These are phyloP conservation scores for Hysterium pulicare DNA, from an alignment of 2,329 filamentous ascomycete genomes.

Conservation along the genomic window DNA sequence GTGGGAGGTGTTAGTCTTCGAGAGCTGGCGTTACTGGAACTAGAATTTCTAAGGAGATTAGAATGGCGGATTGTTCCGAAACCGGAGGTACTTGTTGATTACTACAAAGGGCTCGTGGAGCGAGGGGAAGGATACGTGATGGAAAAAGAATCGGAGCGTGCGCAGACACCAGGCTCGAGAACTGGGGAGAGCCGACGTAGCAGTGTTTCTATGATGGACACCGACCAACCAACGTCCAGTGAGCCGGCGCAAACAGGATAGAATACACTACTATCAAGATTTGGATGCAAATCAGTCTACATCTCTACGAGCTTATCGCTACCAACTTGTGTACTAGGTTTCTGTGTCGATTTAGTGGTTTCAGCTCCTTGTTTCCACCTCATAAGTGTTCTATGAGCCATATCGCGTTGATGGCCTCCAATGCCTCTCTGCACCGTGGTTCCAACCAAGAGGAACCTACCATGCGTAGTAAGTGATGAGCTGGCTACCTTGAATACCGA, in stretches of 20 bases:
- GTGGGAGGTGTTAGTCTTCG: constrained; percentile 89
- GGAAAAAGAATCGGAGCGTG: constrained; percentile 23
- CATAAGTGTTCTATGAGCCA: not conserved
- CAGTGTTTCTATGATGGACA: not conserved
- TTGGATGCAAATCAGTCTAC: too few species aligned
- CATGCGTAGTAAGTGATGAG: constrained; percentile 14
- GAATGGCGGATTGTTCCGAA: constrained; percentile 98
- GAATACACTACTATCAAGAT: not conserved
- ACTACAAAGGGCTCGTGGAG: constrained; percentile 83
- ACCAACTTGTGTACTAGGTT: not conserved
- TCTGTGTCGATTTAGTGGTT: not conserved
- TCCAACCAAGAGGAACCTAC: not conserved
- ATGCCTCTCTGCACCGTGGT: constrained; percentile 11
- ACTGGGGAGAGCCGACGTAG: not conserved
- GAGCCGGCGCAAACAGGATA: not conserved
- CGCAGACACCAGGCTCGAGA: not conserved
- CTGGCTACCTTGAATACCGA: constrained; percentile 18
- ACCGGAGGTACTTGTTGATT: constrained; percentile 87
- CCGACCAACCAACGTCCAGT: not conserved
- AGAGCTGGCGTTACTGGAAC: constrained; percentile 84
- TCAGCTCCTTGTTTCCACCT: not conserved
- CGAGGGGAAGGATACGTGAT: constrained; percentile 59
- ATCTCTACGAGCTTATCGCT: not conserved
- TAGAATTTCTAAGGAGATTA: constrained; percentile 88
- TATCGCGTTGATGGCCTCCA: constrained; percentile 1